Evolutionary conservation across 129 eudicot species (phyloP), one percentile per base, ranked within the genome.

Genomic region (Cynara cardunculus): DNA sequence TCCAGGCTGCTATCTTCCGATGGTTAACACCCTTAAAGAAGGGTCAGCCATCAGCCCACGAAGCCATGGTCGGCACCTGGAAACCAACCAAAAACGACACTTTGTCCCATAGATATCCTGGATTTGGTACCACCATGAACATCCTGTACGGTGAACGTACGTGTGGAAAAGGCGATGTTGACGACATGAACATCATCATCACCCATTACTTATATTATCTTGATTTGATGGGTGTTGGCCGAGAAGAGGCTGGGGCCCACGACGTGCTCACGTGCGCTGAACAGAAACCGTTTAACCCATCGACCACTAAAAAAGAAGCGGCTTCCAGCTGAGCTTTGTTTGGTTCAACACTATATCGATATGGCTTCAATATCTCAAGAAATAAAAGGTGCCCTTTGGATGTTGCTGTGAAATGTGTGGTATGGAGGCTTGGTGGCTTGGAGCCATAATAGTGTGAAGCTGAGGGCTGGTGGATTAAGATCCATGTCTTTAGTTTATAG

Each of bases 31-130:
- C 96, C 27, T 32, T 89, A 13, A 89, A 90, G 85, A 95, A 85
- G 83, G 87, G 87, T 18, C 94, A 89, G 66, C 97, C 99, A 7
- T 84, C 99, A 34, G 78, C 97, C 13, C 99, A 95, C 61, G 91
- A 95, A 1, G 89, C 76, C 78, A 90, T 95, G 81, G 97, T 90
- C 1, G 99, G 99, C 6, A 80, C 80, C 87, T 95, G 96, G 97
- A 90, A 92, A 79, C 94, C 93, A 69, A 90, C 97, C 70, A 90
- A 92, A 78, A 92, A 95, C 41, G 97, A 95, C 84, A 95, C 99
- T 9, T 69, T 86, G 73, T 80, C 97, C 24, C 74, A 90, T 8
- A 80, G 97, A 18, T 2, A 25, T 41, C 99, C 93, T 0, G 99
- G 99, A 26, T 95, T 95, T 4, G 99, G 99, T 0, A 27, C 86